Evolutionary conservation across 345 rosid genomes (phyloP).

Genomic region (Arabis hirsuta): DNA sequence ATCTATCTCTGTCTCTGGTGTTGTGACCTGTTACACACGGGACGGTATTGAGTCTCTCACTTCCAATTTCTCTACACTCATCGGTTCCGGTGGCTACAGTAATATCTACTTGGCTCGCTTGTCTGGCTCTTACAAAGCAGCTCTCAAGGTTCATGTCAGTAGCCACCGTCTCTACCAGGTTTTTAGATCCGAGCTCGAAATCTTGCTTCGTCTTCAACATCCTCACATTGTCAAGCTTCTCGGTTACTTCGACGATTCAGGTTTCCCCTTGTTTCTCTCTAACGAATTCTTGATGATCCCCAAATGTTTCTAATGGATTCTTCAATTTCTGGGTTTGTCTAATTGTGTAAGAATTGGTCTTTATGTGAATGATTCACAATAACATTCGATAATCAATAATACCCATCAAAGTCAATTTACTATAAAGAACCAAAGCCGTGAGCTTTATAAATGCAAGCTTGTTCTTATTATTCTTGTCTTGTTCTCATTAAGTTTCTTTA

Average conservation of each 20-base stretch:
- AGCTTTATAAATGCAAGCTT: slow-evolving; percentile 18
- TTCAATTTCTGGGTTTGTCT: neutral
- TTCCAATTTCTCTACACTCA: slow-evolving; percentile 52
- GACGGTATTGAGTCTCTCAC: slow-evolving; percentile 58
- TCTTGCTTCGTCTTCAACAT: slow-evolving; percentile 69
- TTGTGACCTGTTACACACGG: slow-evolving; percentile 54
- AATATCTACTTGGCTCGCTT: slow-evolving; percentile 68
- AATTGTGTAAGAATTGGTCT: neutral
- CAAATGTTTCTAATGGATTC: neutral
- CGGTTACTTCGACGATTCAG: slow-evolving; percentile 74
- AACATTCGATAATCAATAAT: neutral
- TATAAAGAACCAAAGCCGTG: slow-evolving; percentile 4
- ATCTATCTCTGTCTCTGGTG: slow-evolving; percentile 26
- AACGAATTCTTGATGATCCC: neutral
- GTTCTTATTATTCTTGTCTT: slow-evolving; percentile 38
- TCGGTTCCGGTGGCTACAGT: slow-evolving; percentile 89
- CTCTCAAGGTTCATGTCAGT: slow-evolving; percentile 67
- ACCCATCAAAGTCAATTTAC: slow-evolving; percentile 27
- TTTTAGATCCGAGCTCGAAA: slow-evolving; percentile 75
- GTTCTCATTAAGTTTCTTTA: slow-evolving; percentile 21
- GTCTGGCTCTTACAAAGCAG: slow-evolving; percentile 49
- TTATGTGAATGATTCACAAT: slow-evolving; percentile 11
- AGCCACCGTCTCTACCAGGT: slow-evolving; percentile 66
- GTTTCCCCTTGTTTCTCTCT: slow-evolving; percentile 40
- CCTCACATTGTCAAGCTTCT: slow-evolving; percentile 74